phyloP scores from a whole-genome alignment of 2,329 filamentous ascomycete species.

The Neofusicoccum ribis region DNA sequence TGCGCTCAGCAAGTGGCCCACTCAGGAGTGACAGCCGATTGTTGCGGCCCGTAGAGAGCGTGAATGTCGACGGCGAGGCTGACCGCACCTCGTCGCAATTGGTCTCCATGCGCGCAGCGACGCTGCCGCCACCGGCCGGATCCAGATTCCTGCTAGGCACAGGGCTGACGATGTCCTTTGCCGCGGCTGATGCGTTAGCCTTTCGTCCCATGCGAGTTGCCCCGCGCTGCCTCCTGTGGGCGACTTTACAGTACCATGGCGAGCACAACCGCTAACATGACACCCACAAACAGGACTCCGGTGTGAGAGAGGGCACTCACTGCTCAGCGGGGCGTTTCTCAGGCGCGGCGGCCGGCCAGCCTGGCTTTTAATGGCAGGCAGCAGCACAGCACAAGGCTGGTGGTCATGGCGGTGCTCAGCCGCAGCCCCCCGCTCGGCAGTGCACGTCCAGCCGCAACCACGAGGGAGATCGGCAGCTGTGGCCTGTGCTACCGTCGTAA shows the following conservation, averaged over 20 bases:
- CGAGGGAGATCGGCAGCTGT: neutral
- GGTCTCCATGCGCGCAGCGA: slow-evolving; percentile 8
- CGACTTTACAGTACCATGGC: slow-evolving; percentile 8
- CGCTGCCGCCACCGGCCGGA: neutral
- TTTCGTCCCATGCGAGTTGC: neutral
- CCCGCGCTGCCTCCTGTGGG: neutral
- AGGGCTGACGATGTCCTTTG: slow-evolving; percentile 7
- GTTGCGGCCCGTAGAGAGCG: slow-evolving; percentile 7
- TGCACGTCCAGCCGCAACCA: too few species aligned
- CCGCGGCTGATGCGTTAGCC: neutral
- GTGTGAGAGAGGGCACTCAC: neutral
- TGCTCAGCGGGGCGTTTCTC: neutral
- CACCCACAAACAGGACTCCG: neutral
- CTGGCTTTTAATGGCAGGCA: neutral
- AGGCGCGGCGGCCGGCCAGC: neutral
- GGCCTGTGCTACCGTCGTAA: neutral
- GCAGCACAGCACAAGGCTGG: neutral
- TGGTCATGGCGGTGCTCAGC: neutral
- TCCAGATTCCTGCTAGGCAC: neutral
- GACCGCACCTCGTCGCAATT: slow-evolving; percentile 2
- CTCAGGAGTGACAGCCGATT: slow-evolving; percentile 11
- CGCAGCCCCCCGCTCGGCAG: neutral
- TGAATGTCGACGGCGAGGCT: slow-evolving; percentile 8
- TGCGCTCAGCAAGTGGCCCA: neutral
- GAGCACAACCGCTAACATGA: neutral